A percentile compares a stretch with the other conserved stretches of the same genome.
Conservation (phyloP, 768 basidiomycete species). For the Macrocybe gigantea region DNA sequence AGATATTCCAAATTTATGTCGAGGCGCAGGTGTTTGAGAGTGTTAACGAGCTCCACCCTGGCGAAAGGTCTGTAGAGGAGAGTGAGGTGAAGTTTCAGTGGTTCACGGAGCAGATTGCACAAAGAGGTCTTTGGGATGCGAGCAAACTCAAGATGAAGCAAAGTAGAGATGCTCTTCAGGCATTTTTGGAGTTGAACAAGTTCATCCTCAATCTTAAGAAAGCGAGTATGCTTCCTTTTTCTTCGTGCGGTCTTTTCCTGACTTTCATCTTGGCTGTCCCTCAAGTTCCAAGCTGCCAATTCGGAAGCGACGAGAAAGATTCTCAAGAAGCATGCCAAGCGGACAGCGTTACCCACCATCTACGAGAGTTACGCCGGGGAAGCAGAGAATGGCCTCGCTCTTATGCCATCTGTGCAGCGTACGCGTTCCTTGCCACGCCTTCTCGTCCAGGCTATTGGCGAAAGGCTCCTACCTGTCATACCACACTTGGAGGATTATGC, state of each 20-base stretch:
- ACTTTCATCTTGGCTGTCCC: neutral
- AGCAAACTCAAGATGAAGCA: constrained; percentile 50
- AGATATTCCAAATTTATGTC: constrained; percentile 83
- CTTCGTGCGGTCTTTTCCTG: neutral
- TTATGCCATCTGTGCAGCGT: constrained; percentile 6
- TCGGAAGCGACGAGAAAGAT: constrained; percentile 89
- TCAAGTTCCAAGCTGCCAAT: constrained; percentile 76
- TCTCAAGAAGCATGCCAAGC: constrained; percentile 90
- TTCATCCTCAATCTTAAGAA: constrained; percentile 80
- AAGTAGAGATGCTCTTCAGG: constrained; percentile 54
- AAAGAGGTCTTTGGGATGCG: constrained; percentile 48
- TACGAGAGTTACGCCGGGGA: constrained; percentile 13
- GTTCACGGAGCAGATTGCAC: constrained; percentile 56
- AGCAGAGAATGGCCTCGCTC: constrained; percentile 7
- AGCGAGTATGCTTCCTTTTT: constrained; percentile 28
- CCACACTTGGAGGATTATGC: constrained; percentile 80
- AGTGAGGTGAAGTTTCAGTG: constrained; percentile 57
- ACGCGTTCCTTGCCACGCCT: constrained; percentile 26
- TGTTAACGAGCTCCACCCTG: constrained; percentile 53
- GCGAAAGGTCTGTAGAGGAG: constrained; percentile 66
- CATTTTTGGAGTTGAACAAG: constrained; percentile 71
- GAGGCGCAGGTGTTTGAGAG: constrained; percentile 85
- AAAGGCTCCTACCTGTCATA: constrained; percentile 74
- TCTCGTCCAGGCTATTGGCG: constrained; percentile 78
- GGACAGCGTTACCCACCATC: constrained; percentile 74